phyloP scores from a whole-genome alignment of 169 alveolate species.

The Plasmodium blacklocki region DNA sequence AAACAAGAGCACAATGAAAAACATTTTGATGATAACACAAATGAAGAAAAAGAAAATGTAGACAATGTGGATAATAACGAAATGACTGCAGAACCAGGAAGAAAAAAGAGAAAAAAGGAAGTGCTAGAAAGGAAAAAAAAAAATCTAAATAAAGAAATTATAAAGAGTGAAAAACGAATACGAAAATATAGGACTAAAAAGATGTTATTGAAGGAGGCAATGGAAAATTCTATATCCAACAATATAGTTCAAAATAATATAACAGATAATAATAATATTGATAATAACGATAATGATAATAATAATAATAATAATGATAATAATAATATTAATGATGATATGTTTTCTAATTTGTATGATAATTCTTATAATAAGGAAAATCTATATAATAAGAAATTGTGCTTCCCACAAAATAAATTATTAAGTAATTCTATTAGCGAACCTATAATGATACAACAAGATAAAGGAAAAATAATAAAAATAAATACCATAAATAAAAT shows the following conservation, averaged over 20 bases:
- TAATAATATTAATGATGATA: background rate
- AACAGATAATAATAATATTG: background rate
- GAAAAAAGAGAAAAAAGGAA: background rate
- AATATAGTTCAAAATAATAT: background rate
- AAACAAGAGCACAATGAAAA: background rate
- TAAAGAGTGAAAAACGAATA: constrained; percentile 4
- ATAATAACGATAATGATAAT: background rate
- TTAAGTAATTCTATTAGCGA: background rate
- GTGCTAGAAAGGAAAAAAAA: background rate
- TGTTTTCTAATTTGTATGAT: no score
- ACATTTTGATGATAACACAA: background rate
- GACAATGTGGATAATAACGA: constrained; percentile 6
- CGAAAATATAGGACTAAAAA: constrained; percentile 12
- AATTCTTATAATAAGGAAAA: background rate
- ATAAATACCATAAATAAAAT: constrained; percentile 16
- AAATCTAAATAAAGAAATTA: constrained; percentile 8
- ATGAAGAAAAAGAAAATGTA: constrained; percentile 1
- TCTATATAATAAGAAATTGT: constrained; percentile 16
- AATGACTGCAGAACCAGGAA: constrained; percentile 15
- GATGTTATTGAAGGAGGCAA: background rate
- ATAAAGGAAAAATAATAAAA: constrained; percentile 3
- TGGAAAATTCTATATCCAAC: background rate
- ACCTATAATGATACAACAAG: background rate
- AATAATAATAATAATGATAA: background rate
- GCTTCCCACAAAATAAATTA: constrained; percentile 29